Evolutionary conservation across 1,284 basidiomycete species (phyloP), one percentile per base, ranked within the genome.

Genomic region (Phylloporus sp.): DNA sequence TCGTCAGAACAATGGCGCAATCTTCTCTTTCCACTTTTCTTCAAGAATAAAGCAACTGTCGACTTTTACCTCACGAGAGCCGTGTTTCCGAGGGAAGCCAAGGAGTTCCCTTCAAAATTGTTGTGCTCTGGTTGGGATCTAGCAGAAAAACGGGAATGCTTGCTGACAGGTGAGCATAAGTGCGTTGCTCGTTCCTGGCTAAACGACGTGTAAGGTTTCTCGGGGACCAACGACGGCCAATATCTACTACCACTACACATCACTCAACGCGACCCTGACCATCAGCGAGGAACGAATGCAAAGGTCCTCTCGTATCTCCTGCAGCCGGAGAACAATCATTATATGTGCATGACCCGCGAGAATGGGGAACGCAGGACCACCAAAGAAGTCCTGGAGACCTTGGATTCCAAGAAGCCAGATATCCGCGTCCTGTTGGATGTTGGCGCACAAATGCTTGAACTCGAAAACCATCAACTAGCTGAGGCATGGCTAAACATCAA

Each of bases 91-190:
- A 62, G 17, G 2, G 63, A 63, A 59, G 85, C 83, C 0, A 84
- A 84, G 64, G 81, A 85, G 49, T 88, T 86, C 65, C 80, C 78
- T 0, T 67, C 73, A 39, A 87, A 86, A 70, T 71, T 88, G 6
- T 72, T 80, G 3, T 82, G 84, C 8, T 85, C 83, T 17, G 81
- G 81, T 0, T 88, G 86, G 85, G 86, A 88, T 76, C 74, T 88
- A 41, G 84, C 82, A 0, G 81, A 82, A 63, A 62, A 59, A 8
- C 62, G 55, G 2, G 66, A 66, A 2, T 57, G 37, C 19, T 11
- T 59, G 0, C 6, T 69, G 35, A 73, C 72, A 0, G 72, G 72
- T 72, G 15, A 55, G 65, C 19, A 45, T 19, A 20, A 19, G 6
- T 45, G 43, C 17, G 19, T 19, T 7, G 43, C 43, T 7, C 43